Evolutionary conservation across 2,329 filamentous ascomycete genomes (phyloP).

Genomic region (Exophiala mesophila): DNA sequence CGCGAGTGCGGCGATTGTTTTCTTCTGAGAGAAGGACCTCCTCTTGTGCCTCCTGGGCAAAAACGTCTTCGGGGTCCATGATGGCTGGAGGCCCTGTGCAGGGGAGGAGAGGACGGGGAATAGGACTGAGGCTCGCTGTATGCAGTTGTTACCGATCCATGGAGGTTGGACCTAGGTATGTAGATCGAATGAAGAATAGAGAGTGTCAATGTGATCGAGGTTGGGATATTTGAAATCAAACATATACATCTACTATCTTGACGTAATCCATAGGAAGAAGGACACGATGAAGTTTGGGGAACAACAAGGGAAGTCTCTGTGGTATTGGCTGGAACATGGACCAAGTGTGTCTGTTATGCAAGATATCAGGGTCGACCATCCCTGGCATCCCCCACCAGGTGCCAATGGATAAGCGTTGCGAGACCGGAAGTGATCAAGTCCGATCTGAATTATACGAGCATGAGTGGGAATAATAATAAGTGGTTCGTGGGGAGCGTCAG

Average conservation of each 20-base stretch:
- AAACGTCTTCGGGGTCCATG: constrained; percentile 34
- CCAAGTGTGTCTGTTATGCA: too few relatives aligned
- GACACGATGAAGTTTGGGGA: background rate
- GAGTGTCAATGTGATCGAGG: too few relatives aligned
- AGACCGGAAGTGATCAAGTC: too few relatives aligned
- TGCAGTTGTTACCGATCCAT: background rate
- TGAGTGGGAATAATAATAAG: too few relatives aligned
- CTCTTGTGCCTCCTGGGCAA: constrained; percentile 32
- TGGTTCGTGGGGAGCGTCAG: too few relatives aligned
- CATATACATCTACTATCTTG: constrained; percentile 12
- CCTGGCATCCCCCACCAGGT: too few relatives aligned
- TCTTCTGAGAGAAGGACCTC: constrained; percentile 24
- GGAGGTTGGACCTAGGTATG: too few relatives aligned
- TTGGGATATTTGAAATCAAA: constrained; percentile 10
- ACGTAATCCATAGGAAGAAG: constrained; percentile 14
- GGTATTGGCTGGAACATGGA: too few relatives aligned
- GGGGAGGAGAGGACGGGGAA: background rate
- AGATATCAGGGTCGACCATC: too few relatives aligned
- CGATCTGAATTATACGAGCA: too few relatives aligned
- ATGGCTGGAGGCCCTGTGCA: constrained; percentile 5
- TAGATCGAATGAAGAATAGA: constrained; percentile 2
- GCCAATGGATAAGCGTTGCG: too few relatives aligned
- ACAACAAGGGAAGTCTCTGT: too few relatives aligned
- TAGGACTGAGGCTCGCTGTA: background rate
- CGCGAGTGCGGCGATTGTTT: background rate